Percentiles rank a stretch among this genome's conserved stretches.
Conservation (phyloP, 139 green algal genomes). For the Chlorella sp. region DNA sequence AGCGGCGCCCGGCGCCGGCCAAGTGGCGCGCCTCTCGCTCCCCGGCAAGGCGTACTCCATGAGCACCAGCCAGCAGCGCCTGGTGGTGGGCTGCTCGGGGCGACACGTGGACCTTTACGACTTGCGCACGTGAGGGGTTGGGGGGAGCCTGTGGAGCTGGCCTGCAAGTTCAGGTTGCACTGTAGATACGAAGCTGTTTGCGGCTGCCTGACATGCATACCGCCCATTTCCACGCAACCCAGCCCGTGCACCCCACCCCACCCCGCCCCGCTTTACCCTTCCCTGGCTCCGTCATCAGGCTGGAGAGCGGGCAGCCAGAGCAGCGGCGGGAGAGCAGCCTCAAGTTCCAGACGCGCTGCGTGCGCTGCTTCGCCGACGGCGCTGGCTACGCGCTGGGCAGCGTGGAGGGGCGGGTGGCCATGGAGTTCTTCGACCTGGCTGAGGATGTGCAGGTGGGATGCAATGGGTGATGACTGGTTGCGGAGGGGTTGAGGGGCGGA, state of each 20-base stretch:
- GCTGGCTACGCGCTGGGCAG: conserved; percentile 82
- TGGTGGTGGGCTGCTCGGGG: conserved; percentile 85
- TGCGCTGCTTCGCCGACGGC: conserved; percentile 79
- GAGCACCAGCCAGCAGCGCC: conserved; percentile 41
- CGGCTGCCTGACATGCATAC: too few species aligned
- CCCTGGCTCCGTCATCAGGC: too few species aligned
- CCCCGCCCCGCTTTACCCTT: not conserved
- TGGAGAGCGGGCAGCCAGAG: conserved; percentile 55
- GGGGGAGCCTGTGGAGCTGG: too few species aligned
- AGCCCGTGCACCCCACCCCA: not conserved
- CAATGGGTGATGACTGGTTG: too few species aligned
- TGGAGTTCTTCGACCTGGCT: conserved; percentile 81
- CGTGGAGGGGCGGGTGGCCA: conserved; percentile 91
- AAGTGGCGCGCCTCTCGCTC: conserved; percentile 57
- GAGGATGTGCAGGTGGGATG: conserved; percentile 37
- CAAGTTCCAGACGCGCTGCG: conserved; percentile 89
- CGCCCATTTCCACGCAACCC: too few species aligned
- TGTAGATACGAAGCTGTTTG: too few species aligned
- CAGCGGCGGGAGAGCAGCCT: conserved; percentile 79
- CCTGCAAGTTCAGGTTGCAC: too few species aligned
- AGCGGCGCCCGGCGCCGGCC: conserved; percentile 20
- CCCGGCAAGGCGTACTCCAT: conserved; percentile 85
- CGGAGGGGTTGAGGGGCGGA: too few species aligned
- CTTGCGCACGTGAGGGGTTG: conserved; percentile 62
- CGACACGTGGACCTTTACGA: conserved; percentile 87